A percentile compares a stretch with the other conserved stretches of the same genome.
Evolutionary conservation across 2,329 filamentous ascomycete genomes (phyloP).

Genomic region (Fusarium nelsonii): DNA sequence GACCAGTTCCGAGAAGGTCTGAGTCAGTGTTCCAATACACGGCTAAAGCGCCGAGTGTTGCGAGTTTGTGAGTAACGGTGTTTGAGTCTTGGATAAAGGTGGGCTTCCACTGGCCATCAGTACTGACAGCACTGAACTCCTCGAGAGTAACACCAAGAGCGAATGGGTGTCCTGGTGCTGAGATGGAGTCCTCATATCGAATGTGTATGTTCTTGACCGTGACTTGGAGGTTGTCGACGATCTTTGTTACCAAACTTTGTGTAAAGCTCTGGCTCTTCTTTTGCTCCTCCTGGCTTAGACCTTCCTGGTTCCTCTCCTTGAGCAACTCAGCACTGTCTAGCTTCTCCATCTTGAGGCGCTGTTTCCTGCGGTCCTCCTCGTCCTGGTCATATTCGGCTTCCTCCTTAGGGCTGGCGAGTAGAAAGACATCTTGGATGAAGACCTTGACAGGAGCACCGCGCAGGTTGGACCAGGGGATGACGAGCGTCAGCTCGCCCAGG

Average conservation of each 20-base stretch:
- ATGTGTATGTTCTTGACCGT: constrained; percentile 98
- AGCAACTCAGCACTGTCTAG: constrained; percentile 95
- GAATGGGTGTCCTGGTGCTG: constrained; percentile 94
- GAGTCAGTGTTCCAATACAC: constrained; percentile 99
- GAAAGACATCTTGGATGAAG: constrained; percentile 95
- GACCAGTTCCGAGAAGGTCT: constrained; percentile 82
- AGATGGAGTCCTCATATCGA: constrained; percentile 97
- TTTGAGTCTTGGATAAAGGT: constrained; percentile 93
- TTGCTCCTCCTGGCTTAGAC: constrained; percentile 93
- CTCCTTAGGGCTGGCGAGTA: constrained; percentile 94
- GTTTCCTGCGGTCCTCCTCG: constrained; percentile 87
- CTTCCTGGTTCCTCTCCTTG: constrained; percentile 91
- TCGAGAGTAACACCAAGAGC: constrained; percentile 91
- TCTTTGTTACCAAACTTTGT: constrained; percentile 92
- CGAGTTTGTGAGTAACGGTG: constrained; percentile 90
- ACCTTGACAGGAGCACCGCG: constrained; percentile 94
- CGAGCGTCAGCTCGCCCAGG: constrained; percentile 88
- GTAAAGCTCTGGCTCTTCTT: constrained; percentile 99
- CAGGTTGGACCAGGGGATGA: constrained; percentile 97
- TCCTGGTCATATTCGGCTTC: constrained; percentile 93
- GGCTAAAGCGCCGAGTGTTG: constrained; percentile 87
- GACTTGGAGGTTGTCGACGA: constrained; percentile 98
- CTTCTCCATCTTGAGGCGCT: constrained; percentile 98
- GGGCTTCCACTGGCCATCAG: constrained; percentile 92
- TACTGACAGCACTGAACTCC: constrained; percentile 97